phyloP scores from a whole-genome alignment of 2,329 filamentous ascomycete species.

The Xylariaceae sp. region DNA sequence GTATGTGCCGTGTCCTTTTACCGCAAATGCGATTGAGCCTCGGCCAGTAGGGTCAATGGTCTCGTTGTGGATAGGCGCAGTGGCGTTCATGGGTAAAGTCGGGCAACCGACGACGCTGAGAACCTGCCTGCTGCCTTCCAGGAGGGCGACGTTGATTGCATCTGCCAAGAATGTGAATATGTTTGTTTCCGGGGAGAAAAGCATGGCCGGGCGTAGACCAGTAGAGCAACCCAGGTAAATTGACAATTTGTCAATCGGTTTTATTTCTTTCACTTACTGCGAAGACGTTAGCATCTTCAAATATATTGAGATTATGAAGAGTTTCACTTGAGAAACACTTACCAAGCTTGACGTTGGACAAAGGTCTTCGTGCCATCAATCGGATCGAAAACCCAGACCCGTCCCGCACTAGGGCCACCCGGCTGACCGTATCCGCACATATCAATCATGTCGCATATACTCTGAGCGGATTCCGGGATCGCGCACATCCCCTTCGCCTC shows the following conservation, averaged over 20 bases:
- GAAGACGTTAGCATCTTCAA: no score
- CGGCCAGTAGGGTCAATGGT: conserved; percentile 40
- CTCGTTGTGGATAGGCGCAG: conserved; percentile 39
- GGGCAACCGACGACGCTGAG: conserved; percentile 48
- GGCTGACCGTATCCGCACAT: conserved; percentile 43
- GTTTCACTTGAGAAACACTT: no score
- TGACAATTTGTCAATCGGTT: no score
- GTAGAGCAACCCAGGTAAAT: no score
- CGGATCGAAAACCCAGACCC: conserved; percentile 58
- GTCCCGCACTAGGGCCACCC: conserved; percentile 28
- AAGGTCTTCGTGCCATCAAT: conserved; percentile 59
- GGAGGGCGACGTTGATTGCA: conserved; percentile 53
- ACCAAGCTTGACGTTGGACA: conserved; percentile 46
- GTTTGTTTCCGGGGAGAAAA: neutral
- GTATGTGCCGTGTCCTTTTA: conserved; percentile 45
- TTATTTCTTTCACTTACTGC: no score
- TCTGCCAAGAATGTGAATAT: conserved; percentile 21
- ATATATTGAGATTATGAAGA: no score
- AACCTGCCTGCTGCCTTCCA: conserved; percentile 47
- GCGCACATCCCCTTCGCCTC: conserved; percentile 26
- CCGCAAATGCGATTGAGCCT: conserved; percentile 50
- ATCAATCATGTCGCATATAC: conserved; percentile 52
- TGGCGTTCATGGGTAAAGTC: conserved; percentile 39
- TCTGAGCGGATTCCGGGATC: conserved; percentile 37
- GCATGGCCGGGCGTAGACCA: no score